phyloP scores from a whole-genome alignment of 805 yeast species.

The Metschnikowia reukaufii region DNA sequence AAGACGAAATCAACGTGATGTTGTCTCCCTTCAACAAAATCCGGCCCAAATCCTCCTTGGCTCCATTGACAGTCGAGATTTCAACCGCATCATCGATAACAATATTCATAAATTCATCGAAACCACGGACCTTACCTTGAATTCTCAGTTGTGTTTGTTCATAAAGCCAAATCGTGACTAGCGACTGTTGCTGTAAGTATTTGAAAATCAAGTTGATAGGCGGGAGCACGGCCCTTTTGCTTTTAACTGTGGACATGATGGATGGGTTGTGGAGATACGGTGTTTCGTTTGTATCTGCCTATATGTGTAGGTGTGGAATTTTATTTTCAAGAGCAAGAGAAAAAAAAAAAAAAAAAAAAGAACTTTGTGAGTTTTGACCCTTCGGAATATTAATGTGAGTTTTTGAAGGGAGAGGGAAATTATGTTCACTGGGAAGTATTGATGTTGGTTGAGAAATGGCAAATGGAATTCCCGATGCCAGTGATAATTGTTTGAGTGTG shows the following conservation, averaged over 20 bases:
- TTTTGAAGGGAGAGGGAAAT: no score
- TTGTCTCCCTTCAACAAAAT: slow-evolving; percentile 91
- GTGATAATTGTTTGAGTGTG: no score
- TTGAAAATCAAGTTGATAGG: slow-evolving; percentile 91
- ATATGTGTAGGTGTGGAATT: no score
- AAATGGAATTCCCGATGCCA: no score
- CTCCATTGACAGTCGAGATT: slow-evolving; percentile 50
- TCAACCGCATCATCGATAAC: slow-evolving; percentile 65
- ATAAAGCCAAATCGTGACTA: slow-evolving; percentile 83
- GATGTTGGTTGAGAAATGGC: no score
- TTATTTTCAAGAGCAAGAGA: no score
- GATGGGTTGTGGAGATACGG: background rate
- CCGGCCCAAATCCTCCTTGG: slow-evolving; percentile 61
- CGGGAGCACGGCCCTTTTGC: slow-evolving; percentile 57
- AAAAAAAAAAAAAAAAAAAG: no score
- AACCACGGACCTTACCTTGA: slow-evolving; percentile 84
- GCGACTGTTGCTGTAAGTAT: slow-evolving; percentile 75
- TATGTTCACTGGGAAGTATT: no score
- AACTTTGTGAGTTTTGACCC: no score
- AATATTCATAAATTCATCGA: slow-evolving; percentile 95
- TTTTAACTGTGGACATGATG: slow-evolving; percentile 20
- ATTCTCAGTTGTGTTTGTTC: slow-evolving; percentile 79
- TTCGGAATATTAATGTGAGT: no score
- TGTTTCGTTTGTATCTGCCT: no score
- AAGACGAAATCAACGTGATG: slow-evolving; percentile 65